Base-by-base conservation (phyloP, 2,329 filamentous ascomycete species). In the Ceratocystis smalleyi region DNA sequence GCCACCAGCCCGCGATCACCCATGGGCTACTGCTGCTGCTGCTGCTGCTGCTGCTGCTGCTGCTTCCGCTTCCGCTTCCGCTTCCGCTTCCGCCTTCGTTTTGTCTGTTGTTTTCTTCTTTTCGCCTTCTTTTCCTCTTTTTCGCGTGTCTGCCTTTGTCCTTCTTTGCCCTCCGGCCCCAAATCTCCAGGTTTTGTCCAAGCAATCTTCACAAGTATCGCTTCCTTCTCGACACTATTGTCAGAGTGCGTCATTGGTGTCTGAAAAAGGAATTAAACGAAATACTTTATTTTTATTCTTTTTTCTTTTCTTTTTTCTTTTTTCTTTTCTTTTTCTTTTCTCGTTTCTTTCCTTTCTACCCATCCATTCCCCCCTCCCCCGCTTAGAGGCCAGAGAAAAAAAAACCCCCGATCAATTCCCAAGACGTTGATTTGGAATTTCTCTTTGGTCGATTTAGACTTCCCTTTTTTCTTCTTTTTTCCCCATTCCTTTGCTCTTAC, bases 171-270 rank as follows among this genome's bases (percentile, higher is more conserved):
- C 30, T 32, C 30, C 30, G 1, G 7, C 30, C 30, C 3, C 35
- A 12, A 12, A 40, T 35, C 32, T 35, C 10, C 10, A 51, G 47
- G 47, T 5, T 51, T 51, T 51, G 19, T 51, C 19, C 7, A 19
- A 40, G 35, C 35, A 40, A 15, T 40, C 10, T 40, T 40, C 10
- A 40, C 35, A 40, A 40, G 35, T 40, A 40, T 12, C 35, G 54
- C 27, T 27, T 30, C 10, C 35, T 47, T 43, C 10, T 40, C 10
- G 3, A 12, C 12, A 27, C 30, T 27, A n/a, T 54, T 60, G 4
- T 62, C 64, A 19, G 62, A 55, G 22, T 49, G 62, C 49, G 54
- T 57, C 54, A 57, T 57, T 57, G 35, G 54, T n/a, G 27, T 55
- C 59, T 60, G 35, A 40, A 40, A 22, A n/a, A 60, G 24, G 59